phyloP scores from a whole-genome alignment of 2,329 filamentous ascomycete genomes.

The Diaporthe nobilis region DNA sequence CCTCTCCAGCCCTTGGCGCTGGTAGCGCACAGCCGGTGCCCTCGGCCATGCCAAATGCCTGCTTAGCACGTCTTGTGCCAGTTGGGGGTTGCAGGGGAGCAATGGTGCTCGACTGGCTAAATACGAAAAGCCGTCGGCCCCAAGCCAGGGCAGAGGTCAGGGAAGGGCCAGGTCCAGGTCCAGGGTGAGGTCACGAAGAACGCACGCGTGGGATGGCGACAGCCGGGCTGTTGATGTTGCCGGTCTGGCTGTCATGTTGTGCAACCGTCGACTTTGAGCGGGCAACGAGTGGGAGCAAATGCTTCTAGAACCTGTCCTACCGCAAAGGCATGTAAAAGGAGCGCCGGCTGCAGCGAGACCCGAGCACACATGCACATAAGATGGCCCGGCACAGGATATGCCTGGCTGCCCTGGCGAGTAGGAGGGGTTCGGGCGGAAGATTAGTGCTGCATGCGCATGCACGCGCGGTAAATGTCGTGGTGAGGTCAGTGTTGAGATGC shows the following conservation, averaged over 20 bases:
- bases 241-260: background rate
- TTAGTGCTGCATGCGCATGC: background rate
- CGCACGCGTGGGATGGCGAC: background rate
- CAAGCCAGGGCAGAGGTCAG: background rate
- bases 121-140: background rate
- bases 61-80: background rate
- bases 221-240: background rate
- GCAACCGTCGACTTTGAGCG: background rate
- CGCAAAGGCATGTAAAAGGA: background rate
- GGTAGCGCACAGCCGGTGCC: constrained; percentile 3
- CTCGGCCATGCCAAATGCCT: constrained; percentile 5
- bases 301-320: background rate
- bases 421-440: background rate
- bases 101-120: constrained; percentile 12
- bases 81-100: background rate
- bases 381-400: background rate
- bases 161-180: background rate
- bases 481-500: background rate
- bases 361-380: constrained; percentile 6
- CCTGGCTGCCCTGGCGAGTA: background rate
- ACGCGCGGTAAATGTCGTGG: background rate
- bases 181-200: background rate
- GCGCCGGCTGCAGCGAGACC: constrained; percentile 9
- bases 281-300: background rate
- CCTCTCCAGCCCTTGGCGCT: background rate